Evolutionary conservation across 352 stramenopile species (phyloP).

Genomic region (Chrysophaeum taylorii): DNA sequence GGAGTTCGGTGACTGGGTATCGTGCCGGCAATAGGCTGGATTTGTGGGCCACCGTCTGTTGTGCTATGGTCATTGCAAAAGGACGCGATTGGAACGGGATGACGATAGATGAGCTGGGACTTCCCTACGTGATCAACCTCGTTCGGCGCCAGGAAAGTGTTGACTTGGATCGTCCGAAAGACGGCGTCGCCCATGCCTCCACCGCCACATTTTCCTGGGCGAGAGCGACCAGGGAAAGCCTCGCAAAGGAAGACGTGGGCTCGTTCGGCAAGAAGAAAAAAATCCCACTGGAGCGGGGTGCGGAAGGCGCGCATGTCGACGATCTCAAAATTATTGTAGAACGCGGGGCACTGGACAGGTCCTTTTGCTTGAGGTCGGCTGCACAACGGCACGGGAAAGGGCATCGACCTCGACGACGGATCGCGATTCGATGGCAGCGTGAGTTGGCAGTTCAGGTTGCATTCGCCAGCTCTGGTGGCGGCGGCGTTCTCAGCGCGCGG

Average conservation of each 20-base stretch:
- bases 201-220: slow-evolving; percentile 1
- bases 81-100: not conserved
- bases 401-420: not conserved
- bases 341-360: not conserved
- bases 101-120: not conserved
- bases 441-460: not conserved
- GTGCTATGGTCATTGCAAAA: not conserved
- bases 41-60: slow-evolving; percentile 1
- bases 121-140: not conserved
- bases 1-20: too few relatives aligned
- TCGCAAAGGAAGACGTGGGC: slow-evolving; percentile 9
- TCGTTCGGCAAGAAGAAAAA: slow-evolving; percentile 14
- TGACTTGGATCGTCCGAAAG: slow-evolving; percentile 13
- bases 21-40: not conserved
- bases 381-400: slow-evolving; percentile 3
- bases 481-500: too few relatives aligned
- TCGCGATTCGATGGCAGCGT: too few relatives aligned
- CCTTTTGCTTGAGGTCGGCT: too few relatives aligned
- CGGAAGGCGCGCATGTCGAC: slow-evolving; percentile 11
- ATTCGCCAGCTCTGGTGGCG: too few relatives aligned
- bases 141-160: not conserved
- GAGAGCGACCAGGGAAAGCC: not conserved
- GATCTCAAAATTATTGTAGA: slow-evolving; percentile 19
- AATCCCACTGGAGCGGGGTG: slow-evolving; percentile 6
- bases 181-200: slow-evolving; percentile 14